Percentiles rank a stretch among this genome's conserved stretches.
Conservation (phyloP, 2,329 filamentous ascomycete genomes). For the Trichoderma afroharzianum region DNA sequence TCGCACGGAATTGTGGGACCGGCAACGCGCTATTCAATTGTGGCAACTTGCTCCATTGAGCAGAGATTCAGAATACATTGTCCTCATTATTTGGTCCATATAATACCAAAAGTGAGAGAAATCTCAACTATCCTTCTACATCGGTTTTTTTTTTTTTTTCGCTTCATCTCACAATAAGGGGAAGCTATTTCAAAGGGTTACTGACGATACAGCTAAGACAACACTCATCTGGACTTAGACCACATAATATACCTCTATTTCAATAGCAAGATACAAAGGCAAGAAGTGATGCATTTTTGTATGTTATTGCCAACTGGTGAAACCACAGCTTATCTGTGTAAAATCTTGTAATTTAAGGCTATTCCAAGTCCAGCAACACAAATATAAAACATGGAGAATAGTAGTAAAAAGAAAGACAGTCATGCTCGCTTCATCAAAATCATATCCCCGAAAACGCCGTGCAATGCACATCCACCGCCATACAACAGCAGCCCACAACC, state of each 20-base stretch:
- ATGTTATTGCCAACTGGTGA: no score
- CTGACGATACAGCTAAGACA: neutral
- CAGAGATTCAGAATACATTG: neutral
- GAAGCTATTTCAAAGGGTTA: no score
- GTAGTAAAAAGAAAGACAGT: neutral
- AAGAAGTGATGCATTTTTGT: neutral
- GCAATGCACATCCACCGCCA: slow-evolving; percentile 16
- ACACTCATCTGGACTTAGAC: neutral
- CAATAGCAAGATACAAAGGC: neutral
- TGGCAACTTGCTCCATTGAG: neutral
- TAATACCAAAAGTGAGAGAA: neutral
- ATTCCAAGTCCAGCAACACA: neutral
- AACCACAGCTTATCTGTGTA: neutral
- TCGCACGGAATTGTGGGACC: slow-evolving; percentile 7
- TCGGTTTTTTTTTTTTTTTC: neutral
- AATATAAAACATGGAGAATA: neutral
- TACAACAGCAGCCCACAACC: neutral
- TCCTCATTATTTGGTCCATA: neutral
- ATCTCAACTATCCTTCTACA: neutral
- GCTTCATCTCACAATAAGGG: no score
- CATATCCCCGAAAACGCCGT: slow-evolving; percentile 18
- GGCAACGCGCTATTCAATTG: neutral
- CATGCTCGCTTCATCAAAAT: neutral
- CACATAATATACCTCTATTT: neutral
- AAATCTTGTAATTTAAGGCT: neutral